Base-by-base conservation (phyloP, 352 stramenopile species). In the Phytophthora syringae region DNA sequence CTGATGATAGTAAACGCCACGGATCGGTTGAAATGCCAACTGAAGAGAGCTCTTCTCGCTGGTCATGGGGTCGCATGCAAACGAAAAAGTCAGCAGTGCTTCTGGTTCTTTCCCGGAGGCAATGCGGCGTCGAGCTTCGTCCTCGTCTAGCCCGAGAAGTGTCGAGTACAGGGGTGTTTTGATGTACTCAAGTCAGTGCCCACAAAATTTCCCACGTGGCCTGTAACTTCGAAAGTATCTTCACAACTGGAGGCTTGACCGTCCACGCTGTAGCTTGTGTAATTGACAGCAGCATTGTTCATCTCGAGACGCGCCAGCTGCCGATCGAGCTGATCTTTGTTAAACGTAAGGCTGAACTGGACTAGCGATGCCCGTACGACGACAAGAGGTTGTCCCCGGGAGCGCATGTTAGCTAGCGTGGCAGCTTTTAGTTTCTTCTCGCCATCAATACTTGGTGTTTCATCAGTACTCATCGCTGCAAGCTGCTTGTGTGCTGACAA, bases 1-100 rank as follows among this genome's bases (percentile, higher is more conserved):
- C n/a, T 95, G 87, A 30, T 95, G 87, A 44, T 90, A 92, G 53
- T 95, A 95, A 15, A 95, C 86, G 40, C 91, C 74, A 5, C 85
- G 84, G 2, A 94, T 77, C 2, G 85, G 75, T 53, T 84, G 70
- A 37, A 95, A 87, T 2, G 81, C 60, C 32, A 90, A 39, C n/a
- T 52, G 49, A 25, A 95, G 30, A 12, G 64, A 64, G 24, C 75
- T 89, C 44, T 80, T 82, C n/a, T 77, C 76, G 16, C 57, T 64
- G 21, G 44, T 24, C 24, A 58, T 16, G 15, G 66, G 30, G 32
- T 76, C 59, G 16, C 50, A 61, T 1, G 50, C 71, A 56, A 71
- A 64, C 39, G 60, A 56, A 52, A 77, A 76, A 10, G 53, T 70
- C 44, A 76, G 28, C 3, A 79, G 40, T 18, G 57, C 48, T 37